Conservation (phyloP, 768 basidiomycete genomes). For the Rhodotorula graminis region DNA sequence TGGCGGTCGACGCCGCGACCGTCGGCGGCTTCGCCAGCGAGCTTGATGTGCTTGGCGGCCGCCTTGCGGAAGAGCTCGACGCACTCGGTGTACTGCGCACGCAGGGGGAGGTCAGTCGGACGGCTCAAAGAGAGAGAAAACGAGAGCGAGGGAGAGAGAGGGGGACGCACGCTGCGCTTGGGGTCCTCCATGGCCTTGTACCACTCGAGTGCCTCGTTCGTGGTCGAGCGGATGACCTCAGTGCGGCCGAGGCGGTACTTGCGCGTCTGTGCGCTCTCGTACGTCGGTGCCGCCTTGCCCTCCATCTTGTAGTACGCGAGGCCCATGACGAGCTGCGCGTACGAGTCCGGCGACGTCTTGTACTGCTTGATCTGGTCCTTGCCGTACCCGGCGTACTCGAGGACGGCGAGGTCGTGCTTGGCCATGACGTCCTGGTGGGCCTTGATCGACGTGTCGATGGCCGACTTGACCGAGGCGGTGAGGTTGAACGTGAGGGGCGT, state of each 20-base stretch:
- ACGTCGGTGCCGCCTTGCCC: constrained; percentile 50
- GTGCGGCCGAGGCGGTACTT: constrained; percentile 86
- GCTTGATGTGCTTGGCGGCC: constrained; percentile 74
- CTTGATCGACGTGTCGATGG: constrained; percentile 59
- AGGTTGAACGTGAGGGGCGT: constrained; percentile 61
- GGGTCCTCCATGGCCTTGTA: constrained; percentile 79
- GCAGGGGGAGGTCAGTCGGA: not conserved
- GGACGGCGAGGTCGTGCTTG: constrained; percentile 74
- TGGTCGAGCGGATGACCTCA: constrained; percentile 85
- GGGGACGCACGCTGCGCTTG: constrained; percentile 51
- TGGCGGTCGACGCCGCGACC: constrained; percentile 94
- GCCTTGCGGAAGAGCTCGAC: constrained; percentile 69
- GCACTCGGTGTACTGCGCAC: constrained; percentile 56
- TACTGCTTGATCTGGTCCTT: constrained; percentile 71
- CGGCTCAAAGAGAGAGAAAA: constrained; percentile 5
- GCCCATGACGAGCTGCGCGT: constrained; percentile 92
- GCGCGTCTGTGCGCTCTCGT: constrained; percentile 91
- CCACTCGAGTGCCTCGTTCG: constrained; percentile 76
- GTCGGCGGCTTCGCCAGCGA: constrained; percentile 84
- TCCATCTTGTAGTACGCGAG: constrained; percentile 83
- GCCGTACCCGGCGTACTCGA: constrained; percentile 84
- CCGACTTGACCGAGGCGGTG: constrained; percentile 54
- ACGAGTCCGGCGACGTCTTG: constrained; percentile 67
- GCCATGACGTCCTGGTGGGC: constrained; percentile 72
- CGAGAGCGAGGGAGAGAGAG: no score